Base-by-base conservation (phyloP, 495 filamentous ascomycete genomes). In the Penicillium canariense region DNA sequence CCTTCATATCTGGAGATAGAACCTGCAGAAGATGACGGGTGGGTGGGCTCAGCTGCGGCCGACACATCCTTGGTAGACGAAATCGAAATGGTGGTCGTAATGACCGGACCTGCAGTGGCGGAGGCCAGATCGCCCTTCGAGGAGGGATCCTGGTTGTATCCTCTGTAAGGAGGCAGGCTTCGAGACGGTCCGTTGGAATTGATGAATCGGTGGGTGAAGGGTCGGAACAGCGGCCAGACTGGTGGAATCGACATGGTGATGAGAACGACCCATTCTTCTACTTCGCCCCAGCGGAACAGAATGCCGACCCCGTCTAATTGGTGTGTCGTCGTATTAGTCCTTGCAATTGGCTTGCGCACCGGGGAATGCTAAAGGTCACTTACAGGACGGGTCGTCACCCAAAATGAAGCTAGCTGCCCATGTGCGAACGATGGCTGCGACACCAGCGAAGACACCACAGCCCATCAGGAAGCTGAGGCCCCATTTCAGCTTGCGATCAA, bases 211-310 rank as follows among this genome's bases (percentile, higher is more conserved):
- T 39, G 27, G 1, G 63, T 66, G 28, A 66, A 60, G 22, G 63
- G 63, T 8, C 63, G 59, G 54, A 66, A 60, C 12, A 66, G 51
- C 1, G 63, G 63, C 63, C 63, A 66, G 17, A 66, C 60, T 1
- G 63, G 63, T 28, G 63, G 63, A 14, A 66, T 66, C 31, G 63
- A 66, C 63, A 66, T 66, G 26, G 60, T 52, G 48, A 66, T 66
- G 23, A 66, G 63, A 7, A 66, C 63, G 40, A 66, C 23, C 63
- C 63, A 66, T 58, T 66, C 63, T 46, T 66, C 63, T 14, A 63
- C 54, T 39, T 63, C 63, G 14, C 63, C 63, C 63, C 63, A 66
- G 22, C 48, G 54, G 45, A 66, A 66, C 1, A 66, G 52, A 18
- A 42, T 55, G 0, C 63, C 63, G 7, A 63, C 60, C 4, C 63